These are phyloP conservation scores for Barbarea vulgaris DNA, from an alignment of 345 rosid genomes.

Conservation along the genomic window DNA sequence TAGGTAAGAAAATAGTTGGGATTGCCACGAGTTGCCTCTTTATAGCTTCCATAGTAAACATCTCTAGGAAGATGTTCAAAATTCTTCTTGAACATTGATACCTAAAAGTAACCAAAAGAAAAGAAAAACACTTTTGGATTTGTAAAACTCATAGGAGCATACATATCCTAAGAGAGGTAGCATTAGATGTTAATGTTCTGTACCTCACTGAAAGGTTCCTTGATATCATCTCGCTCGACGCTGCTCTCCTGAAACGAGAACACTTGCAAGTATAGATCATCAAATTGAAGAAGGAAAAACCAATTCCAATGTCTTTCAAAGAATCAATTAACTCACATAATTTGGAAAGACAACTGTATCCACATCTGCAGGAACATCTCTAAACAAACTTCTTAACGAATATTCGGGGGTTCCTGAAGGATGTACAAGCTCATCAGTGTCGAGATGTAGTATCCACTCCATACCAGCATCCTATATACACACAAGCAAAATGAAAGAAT, in stretches of 20 bases:
- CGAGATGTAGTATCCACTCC: conserved; percentile 96
- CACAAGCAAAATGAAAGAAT: background rate
- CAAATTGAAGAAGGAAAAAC: conserved; percentile 47
- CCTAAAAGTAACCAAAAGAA: conserved; percentile 41
- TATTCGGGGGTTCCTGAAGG: conserved; percentile 86
- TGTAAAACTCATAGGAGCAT: background rate
- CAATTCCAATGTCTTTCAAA: conserved; percentile 59
- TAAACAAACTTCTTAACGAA: conserved; percentile 70
- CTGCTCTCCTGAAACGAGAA: conserved; percentile 74
- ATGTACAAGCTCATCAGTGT: conserved; percentile 88
- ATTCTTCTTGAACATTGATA: conserved; percentile 92
- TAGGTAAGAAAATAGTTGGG: conserved; percentile 86
- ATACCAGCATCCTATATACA: conserved; percentile 63
- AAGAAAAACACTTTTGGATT: background rate
- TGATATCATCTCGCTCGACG: conserved; percentile 79
- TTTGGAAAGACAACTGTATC: conserved; percentile 84
- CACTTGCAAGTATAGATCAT: conserved; percentile 64
- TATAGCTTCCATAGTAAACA: conserved; percentile 72
- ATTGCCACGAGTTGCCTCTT: conserved; percentile 81
- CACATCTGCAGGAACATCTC: conserved; percentile 65
- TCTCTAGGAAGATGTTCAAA: conserved; percentile 81
- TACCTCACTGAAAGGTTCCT: conserved; percentile 94
- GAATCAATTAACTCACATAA: conserved; percentile 59
- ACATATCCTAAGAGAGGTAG: background rate
- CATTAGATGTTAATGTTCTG: background rate